These are phyloP conservation scores for Phytopythium boreale DNA, from an alignment of 352 stramenopile genomes.

Conservation along the genomic window DNA sequence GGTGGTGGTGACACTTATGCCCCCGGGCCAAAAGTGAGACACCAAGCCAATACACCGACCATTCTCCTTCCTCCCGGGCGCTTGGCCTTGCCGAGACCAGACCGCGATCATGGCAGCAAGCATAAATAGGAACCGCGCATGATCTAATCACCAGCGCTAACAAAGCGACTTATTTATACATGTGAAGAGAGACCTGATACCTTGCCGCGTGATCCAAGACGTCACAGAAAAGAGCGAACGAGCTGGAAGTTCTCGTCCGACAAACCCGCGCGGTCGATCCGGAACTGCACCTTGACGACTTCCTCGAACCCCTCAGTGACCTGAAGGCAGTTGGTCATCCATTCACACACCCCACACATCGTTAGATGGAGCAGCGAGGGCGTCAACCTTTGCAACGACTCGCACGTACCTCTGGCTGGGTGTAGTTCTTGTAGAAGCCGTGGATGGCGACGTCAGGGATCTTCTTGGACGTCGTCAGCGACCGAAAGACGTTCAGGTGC, in stretches of 20 bases:
- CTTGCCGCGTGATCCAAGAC: not conserved
- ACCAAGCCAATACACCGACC: not conserved
- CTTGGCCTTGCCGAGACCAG: not conserved
- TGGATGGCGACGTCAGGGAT: conserved; percentile 88
- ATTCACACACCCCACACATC: not conserved
- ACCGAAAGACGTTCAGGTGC: conserved; percentile 85
- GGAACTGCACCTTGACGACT: conserved; percentile 70
- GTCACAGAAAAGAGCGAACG: conserved; percentile 42
- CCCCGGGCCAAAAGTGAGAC: conserved; percentile 1
- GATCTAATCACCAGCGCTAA: not conserved
- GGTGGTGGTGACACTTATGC: not conserved
- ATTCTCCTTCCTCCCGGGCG: not conserved
- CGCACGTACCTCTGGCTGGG: conserved; percentile 34
- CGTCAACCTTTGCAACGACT: not conserved
- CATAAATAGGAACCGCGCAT: conserved; percentile 1
- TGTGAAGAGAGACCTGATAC: not conserved
- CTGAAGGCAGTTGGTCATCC: conserved; percentile 19
- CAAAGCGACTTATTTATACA: conserved; percentile 7
- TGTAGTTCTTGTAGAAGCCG: conserved; percentile 83
- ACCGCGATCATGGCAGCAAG: not conserved
- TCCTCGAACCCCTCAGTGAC: conserved; percentile 68
- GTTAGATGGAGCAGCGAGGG: not conserved
- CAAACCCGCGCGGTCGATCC: conserved; percentile 32
- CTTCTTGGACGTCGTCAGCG: conserved; percentile 64
- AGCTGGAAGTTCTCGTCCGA: conserved; percentile 32